These are phyloP conservation scores for Pestalotiopsis sp. DNA, from an alignment of 2,329 filamentous ascomycete species.

Conservation along the genomic window DNA sequence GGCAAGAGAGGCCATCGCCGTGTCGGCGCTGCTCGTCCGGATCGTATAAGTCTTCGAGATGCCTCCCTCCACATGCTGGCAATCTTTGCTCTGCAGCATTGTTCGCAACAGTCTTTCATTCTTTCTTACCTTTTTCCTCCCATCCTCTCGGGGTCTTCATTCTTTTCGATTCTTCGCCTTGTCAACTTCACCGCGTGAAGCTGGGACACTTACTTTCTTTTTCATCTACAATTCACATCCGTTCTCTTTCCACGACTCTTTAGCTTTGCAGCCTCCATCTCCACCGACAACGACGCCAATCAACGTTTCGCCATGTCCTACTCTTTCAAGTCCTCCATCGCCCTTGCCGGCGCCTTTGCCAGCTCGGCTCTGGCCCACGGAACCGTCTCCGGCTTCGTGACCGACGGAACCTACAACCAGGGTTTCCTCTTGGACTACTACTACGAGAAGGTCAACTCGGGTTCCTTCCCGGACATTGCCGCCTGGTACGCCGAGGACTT, in stretches of 20 bases:
- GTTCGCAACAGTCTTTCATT: slow-evolving; percentile 12
- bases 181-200: slow-evolving; percentile 19
- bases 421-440: slow-evolving; percentile 35
- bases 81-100: background rate
- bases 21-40: background rate
- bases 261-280: background rate
- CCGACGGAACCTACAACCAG: slow-evolving; percentile 39
- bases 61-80: background rate
- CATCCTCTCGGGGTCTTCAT: slow-evolving; percentile 4
- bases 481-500: slow-evolving; percentile 35
- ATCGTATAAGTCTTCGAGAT: slow-evolving; percentile 1
- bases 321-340: slow-evolving; percentile 23
- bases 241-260: background rate
- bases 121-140: background rate
- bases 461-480: slow-evolving; percentile 24
- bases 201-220: slow-evolving; percentile 13
- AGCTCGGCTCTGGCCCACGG: slow-evolving; percentile 40
- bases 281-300: background rate
- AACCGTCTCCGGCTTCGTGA: slow-evolving; percentile 50
- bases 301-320: background rate
- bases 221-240: background rate
- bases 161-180: slow-evolving; percentile 9
- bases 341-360: slow-evolving; percentile 28
- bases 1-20: background rate
- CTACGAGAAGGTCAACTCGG: slow-evolving; percentile 32